phyloP scores from a whole-genome alignment of 1,139 yeast species.

The Geotrichum phurueaensis region DNA sequence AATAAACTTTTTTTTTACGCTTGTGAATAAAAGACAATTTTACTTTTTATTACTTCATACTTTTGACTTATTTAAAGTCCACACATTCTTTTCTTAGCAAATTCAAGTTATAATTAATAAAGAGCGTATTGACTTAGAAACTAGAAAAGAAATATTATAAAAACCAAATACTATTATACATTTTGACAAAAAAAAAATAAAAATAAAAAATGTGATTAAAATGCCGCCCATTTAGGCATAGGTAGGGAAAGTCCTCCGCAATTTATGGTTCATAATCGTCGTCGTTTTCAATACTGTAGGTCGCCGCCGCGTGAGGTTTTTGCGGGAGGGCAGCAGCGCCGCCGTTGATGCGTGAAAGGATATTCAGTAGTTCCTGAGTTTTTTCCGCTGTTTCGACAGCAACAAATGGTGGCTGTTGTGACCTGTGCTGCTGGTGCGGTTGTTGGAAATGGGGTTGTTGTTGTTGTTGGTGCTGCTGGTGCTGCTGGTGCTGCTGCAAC shows the following conservation, averaged over 20 bases:
- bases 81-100: too few relatives aligned
- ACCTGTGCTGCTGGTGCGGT: slow-evolving; percentile 3
- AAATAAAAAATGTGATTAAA: not conserved
- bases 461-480: slow-evolving; percentile 18
- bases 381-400: slow-evolving; percentile 18
- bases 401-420: not conserved
- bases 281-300: slow-evolving; percentile 7
- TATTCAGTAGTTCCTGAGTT: slow-evolving; percentile 26
- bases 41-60: too few relatives aligned
- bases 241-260: not conserved
- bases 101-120: too few relatives aligned
- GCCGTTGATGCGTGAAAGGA: slow-evolving; percentile 30
- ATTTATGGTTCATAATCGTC: slow-evolving; percentile 11
- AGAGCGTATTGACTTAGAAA: too few relatives aligned
- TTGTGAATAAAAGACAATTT: not conserved
- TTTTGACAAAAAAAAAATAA: not conserved
- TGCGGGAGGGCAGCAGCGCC: not conserved
- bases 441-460: slow-evolving; percentile 18
- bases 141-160: too few relatives aligned
- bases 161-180: not conserved
- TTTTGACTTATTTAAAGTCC: too few relatives aligned
- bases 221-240: not conserved
- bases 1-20: not conserved
- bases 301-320: not conserved
- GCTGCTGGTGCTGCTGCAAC: slow-evolving; percentile 18